phyloP scores from a whole-genome alignment of 129 eudicot genomes.

The Saussurea involucrata region DNA sequence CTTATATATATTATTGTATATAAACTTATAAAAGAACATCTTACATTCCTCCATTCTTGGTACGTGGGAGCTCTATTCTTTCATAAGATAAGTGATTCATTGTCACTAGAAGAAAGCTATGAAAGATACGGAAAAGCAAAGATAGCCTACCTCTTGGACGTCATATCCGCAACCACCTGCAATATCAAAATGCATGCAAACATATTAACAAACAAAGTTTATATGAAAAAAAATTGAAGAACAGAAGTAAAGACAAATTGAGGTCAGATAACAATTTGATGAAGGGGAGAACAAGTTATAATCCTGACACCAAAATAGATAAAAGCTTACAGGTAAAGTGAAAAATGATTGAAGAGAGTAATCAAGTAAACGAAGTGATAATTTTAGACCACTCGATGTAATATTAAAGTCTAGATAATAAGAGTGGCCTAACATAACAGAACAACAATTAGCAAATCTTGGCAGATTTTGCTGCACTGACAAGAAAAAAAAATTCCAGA shows the following conservation, averaged over 20 bases:
- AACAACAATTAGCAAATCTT: not conserved
- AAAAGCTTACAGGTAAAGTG: not conserved
- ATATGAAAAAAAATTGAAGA: not conserved
- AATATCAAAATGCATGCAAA: constrained; percentile 24
- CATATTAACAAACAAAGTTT: constrained; percentile 1
- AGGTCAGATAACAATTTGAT: not conserved
- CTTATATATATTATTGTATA: not conserved
- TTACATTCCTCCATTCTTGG: not conserved
- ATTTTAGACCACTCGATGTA: not conserved
- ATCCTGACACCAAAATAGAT: not conserved
- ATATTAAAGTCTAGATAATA: not conserved
- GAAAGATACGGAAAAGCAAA: not conserved
- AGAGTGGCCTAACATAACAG: not conserved
- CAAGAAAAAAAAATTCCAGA: not conserved
- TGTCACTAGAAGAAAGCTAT: not conserved
- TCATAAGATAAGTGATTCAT: not conserved
- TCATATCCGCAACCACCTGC: constrained; percentile 89
- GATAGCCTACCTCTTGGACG: constrained; percentile 46
- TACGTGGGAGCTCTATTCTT: not conserved
- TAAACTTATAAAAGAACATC: not conserved
- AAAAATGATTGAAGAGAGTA: not conserved
- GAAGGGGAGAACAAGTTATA: not conserved
- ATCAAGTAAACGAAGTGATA: not conserved
- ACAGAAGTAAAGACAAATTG: not conserved
- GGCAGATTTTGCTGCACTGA: not conserved